Conservation (phyloP, 768 basidiomycete genomes). For the Mycena alexandri region DNA sequence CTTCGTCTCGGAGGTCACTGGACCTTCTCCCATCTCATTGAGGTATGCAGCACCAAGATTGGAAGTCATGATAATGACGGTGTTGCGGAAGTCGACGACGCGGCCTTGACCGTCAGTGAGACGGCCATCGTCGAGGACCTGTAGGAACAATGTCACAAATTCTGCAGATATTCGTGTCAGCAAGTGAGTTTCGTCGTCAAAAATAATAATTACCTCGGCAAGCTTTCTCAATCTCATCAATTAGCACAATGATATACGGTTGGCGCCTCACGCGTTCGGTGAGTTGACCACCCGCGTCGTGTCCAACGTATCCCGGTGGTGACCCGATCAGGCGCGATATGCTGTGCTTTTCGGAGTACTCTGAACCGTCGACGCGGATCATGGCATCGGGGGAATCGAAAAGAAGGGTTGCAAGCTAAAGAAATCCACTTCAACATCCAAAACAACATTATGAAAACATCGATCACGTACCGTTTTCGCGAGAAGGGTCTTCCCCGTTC, state of each 20-base stretch:
- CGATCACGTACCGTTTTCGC: conserved; percentile 81
- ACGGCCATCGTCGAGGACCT: conserved; percentile 93
- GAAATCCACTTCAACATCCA: conserved; percentile 18
- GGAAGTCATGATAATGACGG: conserved; percentile 95
- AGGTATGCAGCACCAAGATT: conserved; percentile 87
- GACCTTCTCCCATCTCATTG: conserved; percentile 80
- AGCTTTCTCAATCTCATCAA: conserved; percentile 94
- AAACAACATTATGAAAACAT: conserved; percentile 1
- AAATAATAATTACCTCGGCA: conserved; percentile 55
- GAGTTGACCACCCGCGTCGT: conserved; percentile 90
- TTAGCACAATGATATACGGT: conserved; percentile 88
- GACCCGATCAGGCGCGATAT: conserved; percentile 66
- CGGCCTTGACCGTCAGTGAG: conserved; percentile 95
- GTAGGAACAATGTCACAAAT: conserved; percentile 67
- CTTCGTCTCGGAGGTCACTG: conserved; percentile 70
- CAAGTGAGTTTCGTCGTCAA: not conserved
- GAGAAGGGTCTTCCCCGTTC: conserved; percentile 91
- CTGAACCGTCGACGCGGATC: conserved; percentile 93
- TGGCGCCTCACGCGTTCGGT: conserved; percentile 95
- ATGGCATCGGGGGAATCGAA: conserved; percentile 94
- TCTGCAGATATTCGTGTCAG: conserved; percentile 41
- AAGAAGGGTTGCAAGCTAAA: conserved; percentile 85
- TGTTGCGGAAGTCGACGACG: conserved; percentile 79
- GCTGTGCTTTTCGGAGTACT: conserved; percentile 85
- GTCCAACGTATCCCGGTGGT: conserved; percentile 92